These are phyloP conservation scores for Tolypocladium ovalisporum DNA, from an alignment of 2,329 filamentous ascomycete genomes.

Conservation along the genomic window DNA sequence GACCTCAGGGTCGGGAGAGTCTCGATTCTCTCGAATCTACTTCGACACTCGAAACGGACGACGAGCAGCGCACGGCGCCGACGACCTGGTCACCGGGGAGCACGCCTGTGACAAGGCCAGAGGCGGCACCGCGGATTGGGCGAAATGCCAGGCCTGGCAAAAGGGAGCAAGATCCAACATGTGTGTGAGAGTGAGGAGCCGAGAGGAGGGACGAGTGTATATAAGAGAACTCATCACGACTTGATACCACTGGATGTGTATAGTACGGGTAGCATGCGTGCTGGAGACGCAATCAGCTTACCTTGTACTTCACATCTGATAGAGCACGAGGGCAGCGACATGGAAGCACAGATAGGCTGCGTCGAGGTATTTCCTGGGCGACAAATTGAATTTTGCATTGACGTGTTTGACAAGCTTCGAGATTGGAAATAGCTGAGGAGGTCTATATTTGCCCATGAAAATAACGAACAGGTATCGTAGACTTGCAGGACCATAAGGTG, in stretches of 20 bases:
- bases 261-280: not conserved
- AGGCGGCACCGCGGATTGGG: slow-evolving; percentile 29
- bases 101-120: slow-evolving; percentile 26
- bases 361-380: not conserved
- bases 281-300: not conserved
- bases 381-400: not conserved
- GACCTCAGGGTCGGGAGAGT: slow-evolving; percentile 22
- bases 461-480: no score
- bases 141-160: slow-evolving; percentile 20
- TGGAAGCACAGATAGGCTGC: not conserved
- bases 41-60: slow-evolving; percentile 39
- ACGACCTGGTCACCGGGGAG: slow-evolving; percentile 39
- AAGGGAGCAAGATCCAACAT: slow-evolving; percentile 12
- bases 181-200: slow-evolving; percentile 5
- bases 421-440: no score
- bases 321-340: not conserved
- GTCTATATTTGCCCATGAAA: no score
- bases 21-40: slow-evolving; percentile 34
- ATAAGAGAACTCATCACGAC: not conserved
- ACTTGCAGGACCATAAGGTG: no score
- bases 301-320: not conserved
- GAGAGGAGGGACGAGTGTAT: not conserved
- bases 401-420: not conserved
- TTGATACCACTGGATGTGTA: not conserved
- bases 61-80: slow-evolving; percentile 32